Percentiles rank a stretch among this genome's conserved stretches.
Conservation (phyloP, 2,329 filamentous ascomycete species). For the Capronia americana region DNA sequence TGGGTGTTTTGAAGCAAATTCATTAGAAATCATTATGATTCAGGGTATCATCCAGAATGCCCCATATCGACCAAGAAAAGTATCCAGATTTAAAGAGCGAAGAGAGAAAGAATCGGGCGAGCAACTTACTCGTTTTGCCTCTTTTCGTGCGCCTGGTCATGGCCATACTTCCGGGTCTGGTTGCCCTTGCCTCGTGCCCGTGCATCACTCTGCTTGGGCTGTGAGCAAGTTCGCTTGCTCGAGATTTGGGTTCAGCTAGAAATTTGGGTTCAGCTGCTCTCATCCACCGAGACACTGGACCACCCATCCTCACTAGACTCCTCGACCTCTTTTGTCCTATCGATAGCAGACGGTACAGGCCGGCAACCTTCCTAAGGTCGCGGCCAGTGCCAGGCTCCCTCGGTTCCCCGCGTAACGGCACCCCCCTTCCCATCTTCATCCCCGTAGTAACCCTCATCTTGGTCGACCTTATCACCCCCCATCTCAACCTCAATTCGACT, state of each 20-base stretch:
- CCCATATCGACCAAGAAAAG: not conserved
- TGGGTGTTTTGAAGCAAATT: not conserved
- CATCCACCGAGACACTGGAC: not conserved
- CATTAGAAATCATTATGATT: not conserved
- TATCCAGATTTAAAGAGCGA: not conserved
- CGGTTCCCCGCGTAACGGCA: not conserved
- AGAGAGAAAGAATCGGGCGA: not conserved
- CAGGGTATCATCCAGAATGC: not conserved
- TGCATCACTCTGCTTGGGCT: not conserved
- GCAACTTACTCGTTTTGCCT: not conserved
- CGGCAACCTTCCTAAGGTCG: not conserved
- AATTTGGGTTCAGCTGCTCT: not conserved
- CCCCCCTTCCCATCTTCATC: conserved; percentile 14
- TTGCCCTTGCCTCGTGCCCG: not conserved
- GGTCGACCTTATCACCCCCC: conserved; percentile 42
- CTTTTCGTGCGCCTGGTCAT: not conserved
- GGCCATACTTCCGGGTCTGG: not conserved
- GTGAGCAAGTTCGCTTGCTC: not conserved
- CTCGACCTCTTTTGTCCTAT: not conserved
- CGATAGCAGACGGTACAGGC: not conserved
- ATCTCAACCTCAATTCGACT: conserved; percentile 69
- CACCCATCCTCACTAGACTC: not conserved
- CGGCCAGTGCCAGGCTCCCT: not conserved
- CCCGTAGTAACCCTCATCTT: conserved; percentile 34
- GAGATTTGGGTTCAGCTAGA: not conserved